Evolutionary conservation across 306 rosid species (phyloP).

Genomic region (Cicer yamashitae): DNA sequence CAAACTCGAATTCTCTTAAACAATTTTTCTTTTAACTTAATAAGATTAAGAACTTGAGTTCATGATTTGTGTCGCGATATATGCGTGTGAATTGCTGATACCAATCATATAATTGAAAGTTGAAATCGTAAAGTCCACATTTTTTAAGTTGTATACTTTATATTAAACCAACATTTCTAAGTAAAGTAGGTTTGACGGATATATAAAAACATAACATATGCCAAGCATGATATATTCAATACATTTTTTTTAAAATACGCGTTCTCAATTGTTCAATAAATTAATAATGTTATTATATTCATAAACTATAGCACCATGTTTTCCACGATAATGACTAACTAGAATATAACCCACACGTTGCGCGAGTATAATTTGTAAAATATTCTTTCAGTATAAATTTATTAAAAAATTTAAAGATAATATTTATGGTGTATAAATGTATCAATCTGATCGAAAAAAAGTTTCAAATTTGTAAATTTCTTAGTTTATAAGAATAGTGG

Average conservation of each 20-base stretch:
- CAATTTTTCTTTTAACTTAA: not conserved
- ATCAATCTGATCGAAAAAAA: too few relatives aligned
- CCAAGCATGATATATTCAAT: not conserved
- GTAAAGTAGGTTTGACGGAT: not conserved
- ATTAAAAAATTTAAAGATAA: too few relatives aligned
- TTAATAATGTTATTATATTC: not conserved
- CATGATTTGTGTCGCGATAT: not conserved
- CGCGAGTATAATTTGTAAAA: too few relatives aligned
- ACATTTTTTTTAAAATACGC: not conserved
- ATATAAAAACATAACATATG: not conserved
- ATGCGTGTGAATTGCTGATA: not conserved
- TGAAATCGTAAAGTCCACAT: too few relatives aligned
- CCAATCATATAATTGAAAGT: slow-evolving; percentile 2
- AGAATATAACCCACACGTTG: too few relatives aligned
- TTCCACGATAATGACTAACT: not conserved
- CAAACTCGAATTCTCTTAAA: not conserved
- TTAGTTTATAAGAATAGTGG: too few relatives aligned
- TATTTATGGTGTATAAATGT: too few relatives aligned
- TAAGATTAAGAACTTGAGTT: not conserved
- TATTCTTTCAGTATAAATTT: too few relatives aligned
- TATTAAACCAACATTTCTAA: not conserved
- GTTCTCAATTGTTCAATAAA: not conserved
- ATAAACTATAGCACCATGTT: not conserved
- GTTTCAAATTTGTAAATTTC: too few relatives aligned
- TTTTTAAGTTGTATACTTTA: too few relatives aligned